phyloP scores from a whole-genome alignment of 441 rosid genomes.

The Populus hybrid region DNA sequence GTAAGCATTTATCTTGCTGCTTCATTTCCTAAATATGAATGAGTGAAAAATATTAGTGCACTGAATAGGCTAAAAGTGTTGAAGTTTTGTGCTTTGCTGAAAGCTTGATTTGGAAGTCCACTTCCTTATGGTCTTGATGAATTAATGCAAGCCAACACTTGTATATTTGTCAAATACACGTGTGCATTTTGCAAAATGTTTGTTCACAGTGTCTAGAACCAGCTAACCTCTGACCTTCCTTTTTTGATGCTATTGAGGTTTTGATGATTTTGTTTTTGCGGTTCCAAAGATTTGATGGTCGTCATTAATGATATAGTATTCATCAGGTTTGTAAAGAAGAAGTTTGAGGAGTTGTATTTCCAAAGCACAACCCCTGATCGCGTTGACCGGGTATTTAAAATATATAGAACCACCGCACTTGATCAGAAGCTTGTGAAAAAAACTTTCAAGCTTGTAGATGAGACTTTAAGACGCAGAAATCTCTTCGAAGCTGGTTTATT shows the following conservation, averaged over 20 bases:
- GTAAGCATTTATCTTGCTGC: slow-evolving; percentile 39
- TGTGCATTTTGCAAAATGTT: neutral
- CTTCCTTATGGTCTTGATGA: neutral
- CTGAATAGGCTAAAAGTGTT: no score
- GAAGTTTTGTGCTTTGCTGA: neutral
- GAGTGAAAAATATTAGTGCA: no score
- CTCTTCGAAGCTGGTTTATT: slow-evolving; percentile 93
- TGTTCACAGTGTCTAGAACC: neutral
- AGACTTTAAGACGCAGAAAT: slow-evolving; percentile 76
- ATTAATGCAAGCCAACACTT: neutral
- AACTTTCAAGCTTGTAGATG: slow-evolving; percentile 73
- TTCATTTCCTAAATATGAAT: neutral
- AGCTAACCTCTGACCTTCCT: neutral
- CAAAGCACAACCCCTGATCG: slow-evolving; percentile 81
- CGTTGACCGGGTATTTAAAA: slow-evolving; percentile 89
- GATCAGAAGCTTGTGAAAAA: no score
- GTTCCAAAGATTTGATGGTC: neutral
- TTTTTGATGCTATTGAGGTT: neutral
- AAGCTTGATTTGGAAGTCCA: neutral
- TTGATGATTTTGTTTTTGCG: neutral
- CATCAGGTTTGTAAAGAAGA: slow-evolving; percentile 86
- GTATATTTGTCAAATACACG: no score
- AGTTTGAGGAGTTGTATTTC: slow-evolving; percentile 88
- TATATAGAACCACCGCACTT: slow-evolving; percentile 54
- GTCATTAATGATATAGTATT: neutral